Base-by-base conservation (phyloP, 2,329 filamentous ascomycete genomes). In the Verruconis gallopava region DNA sequence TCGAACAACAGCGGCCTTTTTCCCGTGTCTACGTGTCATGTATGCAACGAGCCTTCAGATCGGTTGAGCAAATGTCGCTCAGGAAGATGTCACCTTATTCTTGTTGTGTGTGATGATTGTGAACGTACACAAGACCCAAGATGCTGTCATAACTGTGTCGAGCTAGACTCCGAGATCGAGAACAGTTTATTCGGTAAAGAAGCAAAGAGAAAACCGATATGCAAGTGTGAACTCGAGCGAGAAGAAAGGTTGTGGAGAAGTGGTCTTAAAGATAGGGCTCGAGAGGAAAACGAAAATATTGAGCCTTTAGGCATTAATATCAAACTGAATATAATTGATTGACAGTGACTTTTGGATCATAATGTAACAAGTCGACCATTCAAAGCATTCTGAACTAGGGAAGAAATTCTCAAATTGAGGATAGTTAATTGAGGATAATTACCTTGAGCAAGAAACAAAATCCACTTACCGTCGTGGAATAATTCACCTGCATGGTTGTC, bases 241-340 rank as follows among this genome's bases (percentile, higher is more conserved):
- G 51, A 53, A 35, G 45, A 36, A 17, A 38, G 42, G 15, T 46
- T 53, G 9, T 53, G 49, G 49, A 50, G 50, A n/a, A n/a, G n/a
- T n/a, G n/a, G n/a, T n/a, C n/a, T n/a, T n/a, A n/a, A n/a, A n/a
- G n/a, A n/a, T n/a, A n/a, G n/a, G n/a, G n/a, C n/a, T n/a, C n/a
- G n/a, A n/a, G n/a, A n/a, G n/a, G n/a, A n/a, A n/a, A n/a, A n/a
- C n/a, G n/a, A n/a, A n/a, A n/a, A n/a, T n/a, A n/a, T n/a, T n/a
- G n/a, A n/a, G n/a, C n/a, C n/a, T n/a, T n/a, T n/a, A n/a, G n/a
- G n/a, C n/a, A n/a, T n/a, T n/a, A n/a, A n/a, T n/a, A n/a, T n/a
- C n/a, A n/a, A n/a, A n/a, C n/a, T n/a, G n/a, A n/a, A n/a, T n/a
- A n/a, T n/a, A n/a, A n/a, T n/a, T n/a, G n/a, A n/a, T n/a, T n/a